Conservation (phyloP, 768 basidiomycete species). For the Albatrellus ellisii region DNA sequence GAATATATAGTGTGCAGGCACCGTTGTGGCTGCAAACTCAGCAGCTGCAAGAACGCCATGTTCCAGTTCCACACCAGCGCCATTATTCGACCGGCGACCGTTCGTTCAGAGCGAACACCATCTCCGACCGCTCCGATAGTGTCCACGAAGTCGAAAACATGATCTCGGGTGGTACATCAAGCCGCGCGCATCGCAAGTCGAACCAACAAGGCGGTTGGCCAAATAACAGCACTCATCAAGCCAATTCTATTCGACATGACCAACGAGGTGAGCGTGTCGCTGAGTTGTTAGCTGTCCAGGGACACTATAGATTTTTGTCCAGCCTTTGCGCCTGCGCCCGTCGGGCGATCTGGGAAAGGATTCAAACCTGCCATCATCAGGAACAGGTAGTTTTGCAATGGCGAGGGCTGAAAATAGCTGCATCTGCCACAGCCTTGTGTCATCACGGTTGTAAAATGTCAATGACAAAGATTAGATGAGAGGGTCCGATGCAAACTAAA, state of each 20-base stretch:
- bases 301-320: background rate
- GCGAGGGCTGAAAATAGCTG: too few relatives aligned
- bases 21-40: slow-evolving; percentile 34
- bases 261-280: background rate
- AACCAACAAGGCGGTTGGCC: background rate
- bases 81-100: slow-evolving; percentile 7
- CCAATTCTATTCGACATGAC: too few relatives aligned
- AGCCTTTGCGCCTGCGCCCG: slow-evolving; percentile 1
- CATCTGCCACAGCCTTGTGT: too few relatives aligned
- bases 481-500: too few relatives aligned
- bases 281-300: too few relatives aligned
- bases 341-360: background rate
- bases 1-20: slow-evolving; percentile 20
- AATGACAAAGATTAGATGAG: too few relatives aligned
- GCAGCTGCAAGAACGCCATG: slow-evolving; percentile 11
- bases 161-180: background rate
- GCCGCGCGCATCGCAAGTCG: background rate
- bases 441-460: too few relatives aligned
- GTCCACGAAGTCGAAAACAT: slow-evolving; percentile 2
- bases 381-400: background rate
- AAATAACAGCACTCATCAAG: background rate
- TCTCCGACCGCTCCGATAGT: slow-evolving; percentile 15
- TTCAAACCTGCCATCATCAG: slow-evolving; percentile 1
- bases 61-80: slow-evolving; percentile 5
- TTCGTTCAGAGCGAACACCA: slow-evolving; percentile 17